Evolutionary conservation across 441 rosid genomes (phyloP), one percentile per base, ranked within the genome.

Genomic region (Sinapis alba): DNA sequence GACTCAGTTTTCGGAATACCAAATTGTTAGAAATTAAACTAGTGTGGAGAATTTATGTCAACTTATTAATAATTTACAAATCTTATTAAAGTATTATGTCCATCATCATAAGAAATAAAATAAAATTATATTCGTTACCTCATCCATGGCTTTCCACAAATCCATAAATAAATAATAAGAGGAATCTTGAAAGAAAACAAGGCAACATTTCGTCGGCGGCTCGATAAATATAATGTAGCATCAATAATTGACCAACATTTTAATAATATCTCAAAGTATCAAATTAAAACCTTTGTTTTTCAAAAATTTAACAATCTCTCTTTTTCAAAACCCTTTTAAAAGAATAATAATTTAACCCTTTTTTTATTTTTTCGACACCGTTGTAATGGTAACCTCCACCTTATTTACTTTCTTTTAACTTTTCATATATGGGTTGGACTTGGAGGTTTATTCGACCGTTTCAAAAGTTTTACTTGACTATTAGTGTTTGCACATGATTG

Each of bases 191-290:
- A 60, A 59, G 69, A 77, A 77, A 50, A 59, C 28, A 58, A 59
- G 77, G 69, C 63, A 50, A 50, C 47, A 57, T 59, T 67, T 65
- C 9, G 12, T 41, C 67, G 57, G 58, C 50, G 76, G 73, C 64
- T 70, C 26, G 62, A 71, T 71, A 65, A 65, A 65, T 58, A 50
- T 16, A 50, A 16, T 50, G 32, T 64, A 45, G 54, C 62, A 65
- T 59, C 72, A 71, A 77, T 71, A 65, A 77, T 71, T 65, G 76
- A 77, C 58, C n/a, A 66, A 59, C 57, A 43, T 65, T 26, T 61
- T 76, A 18, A 18, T 18, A 38, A 26, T 27, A 26, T 26, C 28
- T 12, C 4, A 64, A 64, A 36, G 56, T 64, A 38, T 26, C 7
- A 47, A 61, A 47, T 9, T 11, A 13, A 43, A 60, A 59, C 9